These are phyloP conservation scores for Ligustrum vulgare DNA, from an alignment of 257 asterid species.

Conservation along the genomic window DNA sequence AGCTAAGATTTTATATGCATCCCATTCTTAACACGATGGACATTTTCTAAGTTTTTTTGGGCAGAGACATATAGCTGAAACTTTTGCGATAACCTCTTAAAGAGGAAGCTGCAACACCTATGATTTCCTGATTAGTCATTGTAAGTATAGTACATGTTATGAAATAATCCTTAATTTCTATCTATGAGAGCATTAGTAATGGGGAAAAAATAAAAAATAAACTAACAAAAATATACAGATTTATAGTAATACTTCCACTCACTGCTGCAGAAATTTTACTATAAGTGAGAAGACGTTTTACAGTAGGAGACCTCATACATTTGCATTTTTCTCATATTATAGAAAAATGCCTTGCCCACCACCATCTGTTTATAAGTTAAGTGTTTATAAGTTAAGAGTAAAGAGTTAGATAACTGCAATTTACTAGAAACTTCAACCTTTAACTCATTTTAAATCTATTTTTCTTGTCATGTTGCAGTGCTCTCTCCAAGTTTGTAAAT, in stretches of 20 bases:
- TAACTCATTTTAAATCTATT: background rate
- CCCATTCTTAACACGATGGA: background rate
- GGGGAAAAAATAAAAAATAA: no score
- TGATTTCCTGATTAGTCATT: background rate
- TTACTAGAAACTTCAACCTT: background rate
- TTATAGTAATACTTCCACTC: no score
- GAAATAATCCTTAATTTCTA: background rate
- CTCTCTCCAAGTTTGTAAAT: conserved; percentile 76
- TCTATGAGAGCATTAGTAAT: no score
- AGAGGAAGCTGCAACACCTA: background rate
- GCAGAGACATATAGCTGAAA: background rate
- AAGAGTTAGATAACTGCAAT: no score
- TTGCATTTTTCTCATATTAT: background rate
- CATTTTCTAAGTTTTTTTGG: background rate
- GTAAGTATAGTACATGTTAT: no score
- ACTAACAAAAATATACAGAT: background rate
- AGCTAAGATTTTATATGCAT: no score
- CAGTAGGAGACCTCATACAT: background rate
- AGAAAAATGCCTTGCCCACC: background rate
- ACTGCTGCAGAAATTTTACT: background rate
- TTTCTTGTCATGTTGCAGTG: conserved; percentile 49
- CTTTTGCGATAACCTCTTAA: background rate
- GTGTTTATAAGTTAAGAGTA: background rate
- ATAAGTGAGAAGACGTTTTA: background rate
- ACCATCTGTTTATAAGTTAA: background rate